Percentiles rank a stretch among this genome's conserved stretches.
phyloP scores from a whole-genome alignment of 495 filamentous ascomycete species.

The Chaetomium fimeti region DNA sequence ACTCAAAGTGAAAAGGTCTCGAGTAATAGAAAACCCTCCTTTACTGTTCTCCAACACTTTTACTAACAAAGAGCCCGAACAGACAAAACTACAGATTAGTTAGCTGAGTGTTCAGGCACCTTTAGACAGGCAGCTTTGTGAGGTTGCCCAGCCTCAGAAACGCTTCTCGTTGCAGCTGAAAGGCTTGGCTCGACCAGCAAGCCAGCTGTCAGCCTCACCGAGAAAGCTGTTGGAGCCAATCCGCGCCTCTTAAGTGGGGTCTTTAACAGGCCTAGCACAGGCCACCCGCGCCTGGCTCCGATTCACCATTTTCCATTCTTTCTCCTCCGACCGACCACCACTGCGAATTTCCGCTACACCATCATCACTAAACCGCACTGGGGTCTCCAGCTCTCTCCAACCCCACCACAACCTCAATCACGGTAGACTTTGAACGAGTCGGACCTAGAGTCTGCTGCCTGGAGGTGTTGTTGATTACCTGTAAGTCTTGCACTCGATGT shows the following conservation, averaged over 20 bases:
- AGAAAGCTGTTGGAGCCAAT: conserved; percentile 14
- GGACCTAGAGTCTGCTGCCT: conserved; percentile 32
- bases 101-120: too few relatives aligned
- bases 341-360: conserved; percentile 41
- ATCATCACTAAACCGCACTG: conserved; percentile 36
- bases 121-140: too few relatives aligned
- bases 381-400: conserved; percentile 32
- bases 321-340: conserved; percentile 38
- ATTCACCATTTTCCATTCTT: conserved; percentile 40
- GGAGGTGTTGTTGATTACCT: conserved; percentile 38
- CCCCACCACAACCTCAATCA: conserved; percentile 29
- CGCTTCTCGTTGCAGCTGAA: neutral
- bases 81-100: too few relatives aligned
- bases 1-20: too few relatives aligned
- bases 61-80: too few relatives aligned
- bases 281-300: conserved; percentile 30
- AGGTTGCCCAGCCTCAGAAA: neutral
- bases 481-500: conserved; percentile 37
- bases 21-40: too few relatives aligned
- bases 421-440: conserved; percentile 20
- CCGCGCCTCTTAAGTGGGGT: conserved; percentile 16
- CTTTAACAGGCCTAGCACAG: conserved; percentile 27
- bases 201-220: conserved; percentile 24
- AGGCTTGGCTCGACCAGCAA: neutral
- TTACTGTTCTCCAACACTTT: too few relatives aligned